phyloP scores from a whole-genome alignment of 164 flowering plant species.

The Santalum album region DNA sequence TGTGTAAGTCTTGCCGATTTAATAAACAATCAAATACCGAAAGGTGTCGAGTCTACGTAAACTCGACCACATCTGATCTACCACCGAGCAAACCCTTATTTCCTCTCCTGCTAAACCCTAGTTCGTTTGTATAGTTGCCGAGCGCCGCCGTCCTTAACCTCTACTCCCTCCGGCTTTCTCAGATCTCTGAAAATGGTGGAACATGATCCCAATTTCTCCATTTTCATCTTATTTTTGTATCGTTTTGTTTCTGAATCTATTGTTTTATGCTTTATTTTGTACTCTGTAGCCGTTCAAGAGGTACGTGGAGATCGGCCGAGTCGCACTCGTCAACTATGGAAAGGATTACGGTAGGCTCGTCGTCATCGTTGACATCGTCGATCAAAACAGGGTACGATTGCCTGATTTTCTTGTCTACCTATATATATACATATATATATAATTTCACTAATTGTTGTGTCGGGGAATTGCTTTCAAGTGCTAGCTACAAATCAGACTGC shows the following conservation, averaged over 20 bases:
- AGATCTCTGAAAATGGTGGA: background rate
- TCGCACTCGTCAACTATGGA: conserved; percentile 6
- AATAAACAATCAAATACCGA: no score
- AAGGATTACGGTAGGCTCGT: conserved; percentile 4
- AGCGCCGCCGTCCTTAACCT: background rate
- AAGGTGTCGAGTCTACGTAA: no score
- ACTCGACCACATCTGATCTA: no score
- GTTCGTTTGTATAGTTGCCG: no score
- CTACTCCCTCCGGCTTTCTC: background rate
- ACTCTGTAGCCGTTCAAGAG: background rate
- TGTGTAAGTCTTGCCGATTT: no score
- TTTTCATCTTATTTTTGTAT: background rate
- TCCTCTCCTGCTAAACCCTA: no score
- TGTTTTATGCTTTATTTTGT: background rate
- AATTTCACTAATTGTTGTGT: no score
- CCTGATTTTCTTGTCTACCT: background rate
- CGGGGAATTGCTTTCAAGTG: no score
- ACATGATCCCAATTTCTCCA: background rate
- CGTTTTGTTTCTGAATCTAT: background rate
- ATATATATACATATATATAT: background rate
- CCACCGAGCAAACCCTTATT: no score
- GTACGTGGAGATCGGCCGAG: conserved; percentile 6
- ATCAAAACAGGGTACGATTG: background rate
- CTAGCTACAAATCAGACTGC: no score
- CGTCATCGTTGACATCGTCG: conserved; percentile 5